These are phyloP conservation scores for Solanum tarapatanum DNA, from an alignment of 257 asterid genomes.

Conservation along the genomic window DNA sequence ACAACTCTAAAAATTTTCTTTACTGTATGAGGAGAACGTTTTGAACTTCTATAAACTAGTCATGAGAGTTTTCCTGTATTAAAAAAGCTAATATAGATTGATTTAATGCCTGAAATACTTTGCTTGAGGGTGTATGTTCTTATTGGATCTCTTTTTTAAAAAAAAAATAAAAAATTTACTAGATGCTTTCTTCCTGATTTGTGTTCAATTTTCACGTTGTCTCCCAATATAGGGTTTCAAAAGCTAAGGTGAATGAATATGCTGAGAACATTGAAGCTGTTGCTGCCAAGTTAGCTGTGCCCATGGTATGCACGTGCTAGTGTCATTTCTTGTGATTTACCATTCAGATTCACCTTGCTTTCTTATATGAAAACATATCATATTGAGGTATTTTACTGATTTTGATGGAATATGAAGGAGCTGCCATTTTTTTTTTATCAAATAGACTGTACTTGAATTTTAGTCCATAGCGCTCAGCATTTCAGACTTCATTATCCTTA, in stretches of 20 bases:
- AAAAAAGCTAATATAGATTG: neutral
- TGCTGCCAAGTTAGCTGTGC: constrained; percentile 52
- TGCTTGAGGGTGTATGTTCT: neutral
- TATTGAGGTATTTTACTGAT: neutral
- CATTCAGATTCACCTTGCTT: neutral
- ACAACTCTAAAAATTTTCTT: neutral
- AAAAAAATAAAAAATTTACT: neutral
- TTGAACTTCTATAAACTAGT: neutral
- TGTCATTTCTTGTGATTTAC: neutral
- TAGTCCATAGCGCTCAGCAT: neutral
- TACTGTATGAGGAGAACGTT: neutral
- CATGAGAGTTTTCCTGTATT: neutral
- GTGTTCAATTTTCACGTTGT: neutral
- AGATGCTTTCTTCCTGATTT: neutral
- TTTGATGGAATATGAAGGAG: neutral
- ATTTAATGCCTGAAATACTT: neutral
- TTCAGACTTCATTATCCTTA: neutral
- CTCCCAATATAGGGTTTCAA: constrained; percentile 46
- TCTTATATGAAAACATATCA: neutral
- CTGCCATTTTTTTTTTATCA: neutral
- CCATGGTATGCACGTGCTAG: constrained; percentile 27
- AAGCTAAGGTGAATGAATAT: constrained; percentile 57
- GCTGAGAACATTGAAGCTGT: constrained; percentile 69
- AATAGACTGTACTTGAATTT: neutral
- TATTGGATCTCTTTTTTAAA: neutral